Conservation (phyloP, 2,329 filamentous ascomycete genomes). For the Colletotrichum acutatum region DNA sequence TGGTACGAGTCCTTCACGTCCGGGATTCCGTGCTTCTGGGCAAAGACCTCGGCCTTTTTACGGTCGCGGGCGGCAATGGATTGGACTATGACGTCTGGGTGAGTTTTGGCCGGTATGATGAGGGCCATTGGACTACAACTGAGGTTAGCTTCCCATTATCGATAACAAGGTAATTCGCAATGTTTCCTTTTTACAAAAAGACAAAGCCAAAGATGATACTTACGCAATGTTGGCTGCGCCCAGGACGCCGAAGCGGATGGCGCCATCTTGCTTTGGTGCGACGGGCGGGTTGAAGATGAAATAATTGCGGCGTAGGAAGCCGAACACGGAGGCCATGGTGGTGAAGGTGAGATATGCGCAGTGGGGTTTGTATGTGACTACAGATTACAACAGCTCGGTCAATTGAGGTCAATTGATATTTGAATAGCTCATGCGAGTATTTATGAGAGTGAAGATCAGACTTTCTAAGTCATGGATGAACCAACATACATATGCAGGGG, state of each 20-base stretch:
- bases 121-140: conserved; percentile 50
- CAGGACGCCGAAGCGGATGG: conserved; percentile 53
- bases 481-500: background rate
- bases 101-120: conserved; percentile 60
- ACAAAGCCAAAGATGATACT: conserved; percentile 31
- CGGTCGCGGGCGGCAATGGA: conserved; percentile 63
- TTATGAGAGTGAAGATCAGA: background rate
- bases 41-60: conserved; percentile 58
- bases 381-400: background rate
- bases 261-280: conserved; percentile 28
- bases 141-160: background rate
- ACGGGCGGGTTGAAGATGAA: conserved; percentile 14
- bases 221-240: conserved; percentile 53
- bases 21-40: conserved; percentile 62
- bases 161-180: no score
- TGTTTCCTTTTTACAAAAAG: background rate
- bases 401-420: no score
- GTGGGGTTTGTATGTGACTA: background rate
- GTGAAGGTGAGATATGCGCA: background rate
- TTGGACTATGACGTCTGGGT: conserved; percentile 63
- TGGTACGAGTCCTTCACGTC: conserved; percentile 61
- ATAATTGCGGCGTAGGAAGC: conserved; percentile 24
- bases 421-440: no score
- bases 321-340: conserved; percentile 23
- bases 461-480: background rate